Base-by-base conservation (phyloP, 2,329 filamentous ascomycete species). In the Corniculantispora saksenae region DNA sequence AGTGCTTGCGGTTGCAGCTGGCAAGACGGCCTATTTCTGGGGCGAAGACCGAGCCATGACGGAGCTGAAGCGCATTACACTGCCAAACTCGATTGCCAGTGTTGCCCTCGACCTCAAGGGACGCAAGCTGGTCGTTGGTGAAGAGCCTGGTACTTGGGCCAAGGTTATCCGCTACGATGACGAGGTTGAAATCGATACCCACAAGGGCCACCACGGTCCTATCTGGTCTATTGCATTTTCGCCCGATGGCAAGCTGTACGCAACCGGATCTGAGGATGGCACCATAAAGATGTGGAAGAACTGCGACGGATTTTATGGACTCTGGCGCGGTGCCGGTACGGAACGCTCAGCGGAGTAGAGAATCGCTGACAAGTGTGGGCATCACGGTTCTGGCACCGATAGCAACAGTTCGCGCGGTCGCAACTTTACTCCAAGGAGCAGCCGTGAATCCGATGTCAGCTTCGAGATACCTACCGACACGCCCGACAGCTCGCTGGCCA, bases 201-300 rank as follows among this genome's bases (percentile, higher is more conserved):
- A 97, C 80, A 97, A 97, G 79, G 95, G 95, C 27, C 95, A 99
- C 71, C 95, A 99, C 73, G 95, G 95, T 1, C 94, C 94, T 1
- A 95, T 99, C 67, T 99, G 95, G 95, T 97, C 93, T 7, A 89
- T 96, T 66, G 90, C 91, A 64, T 99, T 97, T 78, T 95, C 94
- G 0, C 95, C 95, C 0, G 95, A 99, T 73, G 94, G 94, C 55
- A 97, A 97, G 75, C 82, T 99, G 9, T 99, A 98, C 75, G 95
- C 94, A 1, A 99, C 95, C 1, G 95, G 92, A 35, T 97, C 94
- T 57, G 95, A 99, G 76, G 95, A 99, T 73, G 95, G 95, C 48
- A 99, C 95, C 0, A 96, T 99, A 77, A 99, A 99, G 80, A 83
- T 99, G 82, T 90, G 87, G 87, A 90, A 90, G 79, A 90, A 90